Evolutionary conservation across 495 filamentous ascomycete genomes (phyloP), one percentile per base, ranked within the genome.

Genomic region (Neurospora sp.): DNA sequence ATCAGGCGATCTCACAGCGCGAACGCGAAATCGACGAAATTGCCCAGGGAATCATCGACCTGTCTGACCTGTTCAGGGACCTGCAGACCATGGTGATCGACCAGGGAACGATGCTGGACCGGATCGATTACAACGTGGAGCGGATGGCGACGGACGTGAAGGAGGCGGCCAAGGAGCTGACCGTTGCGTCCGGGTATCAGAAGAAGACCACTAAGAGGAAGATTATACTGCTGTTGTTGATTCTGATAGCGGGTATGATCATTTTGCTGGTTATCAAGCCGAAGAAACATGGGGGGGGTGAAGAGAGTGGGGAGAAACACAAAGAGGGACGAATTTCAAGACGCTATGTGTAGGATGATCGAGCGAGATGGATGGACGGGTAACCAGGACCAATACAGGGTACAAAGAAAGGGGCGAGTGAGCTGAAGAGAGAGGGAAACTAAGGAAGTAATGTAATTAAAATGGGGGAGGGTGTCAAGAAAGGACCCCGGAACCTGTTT

Each of bases 1-100:
- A 98, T 76, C 85, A 89, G 1, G 90, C 88, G 16, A 99, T 99
- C 75, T 89, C 90, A 71, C 96, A 98, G 79, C 92, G 96, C 70
- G 96, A 99, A 82, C 88, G 90, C n/a, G 96, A 98, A 79, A 99
- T 99, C 81, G 96, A 94, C 73, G 93, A 97, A 73, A 98, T 99
- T 73, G 96, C 96, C 0, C 94, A 97, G 77, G 96, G 96, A 53
- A 97, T 99, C 80, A 97, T 99, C 76, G 96, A 98, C 75, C 86
- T 99, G 3, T 91, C 94, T 1, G 94, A 97, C 78, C 94, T 99
- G 48, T 99, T 99, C 85, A 93, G 95, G 65, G 96, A 98, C 74
- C 82, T 99, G 22, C 96, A 99, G 78, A 89, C 86, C 27, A 97
- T 99, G 94, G 91, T 99, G 71, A 99, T 99, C 73, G 96, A 99